phyloP scores from a whole-genome alignment of 108 stramenopile species.

The Fistulifera pelliculosa region DNA sequence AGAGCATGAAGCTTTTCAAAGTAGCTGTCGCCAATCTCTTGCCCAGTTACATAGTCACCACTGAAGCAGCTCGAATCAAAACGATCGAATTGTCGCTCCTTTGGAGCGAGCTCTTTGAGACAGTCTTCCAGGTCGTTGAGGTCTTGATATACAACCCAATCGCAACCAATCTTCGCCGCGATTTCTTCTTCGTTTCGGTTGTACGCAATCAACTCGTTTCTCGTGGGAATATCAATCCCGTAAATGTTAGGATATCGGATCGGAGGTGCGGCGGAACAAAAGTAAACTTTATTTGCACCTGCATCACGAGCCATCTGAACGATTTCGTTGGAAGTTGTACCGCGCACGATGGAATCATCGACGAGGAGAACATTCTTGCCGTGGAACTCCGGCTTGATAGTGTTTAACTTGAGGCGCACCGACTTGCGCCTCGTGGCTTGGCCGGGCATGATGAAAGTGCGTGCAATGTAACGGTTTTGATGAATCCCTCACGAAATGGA shows the following conservation, averaged over 20 bases:
- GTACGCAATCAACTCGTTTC: slow-evolving; percentile 91
- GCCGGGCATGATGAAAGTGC: slow-evolving; percentile 99
- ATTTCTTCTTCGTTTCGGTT: slow-evolving; percentile 82
- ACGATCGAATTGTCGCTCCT: background rate
- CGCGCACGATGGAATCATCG: slow-evolving; percentile 97
- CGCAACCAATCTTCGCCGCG: slow-evolving; percentile 83
- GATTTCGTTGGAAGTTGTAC: slow-evolving; percentile 94
- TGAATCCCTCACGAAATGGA: slow-evolving; percentile 96
- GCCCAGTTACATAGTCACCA: slow-evolving; percentile 89
- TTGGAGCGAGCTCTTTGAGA: slow-evolving; percentile 22
- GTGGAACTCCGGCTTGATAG: slow-evolving; percentile 89
- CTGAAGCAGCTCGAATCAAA: slow-evolving; percentile 97
- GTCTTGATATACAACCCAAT: slow-evolving; percentile 85
- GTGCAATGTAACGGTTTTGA: slow-evolving; percentile 99
- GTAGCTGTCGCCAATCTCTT: slow-evolving; percentile 66
- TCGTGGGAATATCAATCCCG: slow-evolving; percentile 97
- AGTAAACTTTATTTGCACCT: slow-evolving; percentile 92
- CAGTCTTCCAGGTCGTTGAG: slow-evolving; percentile 69
- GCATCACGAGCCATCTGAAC: slow-evolving; percentile 98
- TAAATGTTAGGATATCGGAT: slow-evolving; percentile 98
- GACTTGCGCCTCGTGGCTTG: slow-evolving; percentile 93
- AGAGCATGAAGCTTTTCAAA: slow-evolving; percentile 62
- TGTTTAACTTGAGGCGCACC: slow-evolving; percentile 98
- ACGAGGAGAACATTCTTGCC: slow-evolving; percentile 89
- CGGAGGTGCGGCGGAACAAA: slow-evolving; percentile 93